A percentile compares a stretch with the other conserved stretches of the same genome.
Evolutionary conservation across 495 filamentous ascomycete genomes (phyloP).

Genomic region (Alectoria sarmentosa): DNA sequence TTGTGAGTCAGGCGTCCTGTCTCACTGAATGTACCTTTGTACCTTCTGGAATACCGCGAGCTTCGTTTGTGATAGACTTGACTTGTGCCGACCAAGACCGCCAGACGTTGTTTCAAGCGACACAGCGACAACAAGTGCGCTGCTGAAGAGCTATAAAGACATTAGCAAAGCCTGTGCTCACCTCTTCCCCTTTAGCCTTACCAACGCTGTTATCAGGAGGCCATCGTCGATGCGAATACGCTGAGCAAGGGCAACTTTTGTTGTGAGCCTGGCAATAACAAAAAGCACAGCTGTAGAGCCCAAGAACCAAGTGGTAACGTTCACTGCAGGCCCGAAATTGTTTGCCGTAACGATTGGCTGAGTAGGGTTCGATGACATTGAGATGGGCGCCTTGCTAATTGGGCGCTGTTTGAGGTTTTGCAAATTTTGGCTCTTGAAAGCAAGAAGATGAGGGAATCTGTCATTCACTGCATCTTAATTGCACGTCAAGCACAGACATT

Average conservation of each 20-base stretch:
- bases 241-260: slow-evolving; percentile 16
- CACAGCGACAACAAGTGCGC: slow-evolving; percentile 18
- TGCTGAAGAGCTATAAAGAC: slow-evolving; percentile 11
- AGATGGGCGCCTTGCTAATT: neutral
- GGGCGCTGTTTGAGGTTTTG: neutral
- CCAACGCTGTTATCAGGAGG: slow-evolving; percentile 9
- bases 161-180: slow-evolving; percentile 1
- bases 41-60: slow-evolving; percentile 15
- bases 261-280: slow-evolving; percentile 13
- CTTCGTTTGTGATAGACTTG: slow-evolving; percentile 9
- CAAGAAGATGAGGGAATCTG: neutral
- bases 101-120: slow-evolving; percentile 12
- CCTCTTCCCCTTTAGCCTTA: slow-evolving; percentile 1
- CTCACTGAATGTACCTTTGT: neutral
- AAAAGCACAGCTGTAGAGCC: slow-evolving; percentile 18
- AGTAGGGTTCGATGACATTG: neutral
- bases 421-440: neutral
- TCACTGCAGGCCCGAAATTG: slow-evolving; percentile 21
- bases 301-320: slow-evolving; percentile 21
- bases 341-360: slow-evolving; percentile 4
- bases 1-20: neutral
- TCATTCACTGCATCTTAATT: neutral
- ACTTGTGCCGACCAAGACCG: slow-evolving; percentile 19
- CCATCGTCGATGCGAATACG: slow-evolving; percentile 18
- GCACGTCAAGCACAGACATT: neutral